phyloP scores from a whole-genome alignment of 2,329 filamentous ascomycete species.

The Epichloe sylvatica region DNA sequence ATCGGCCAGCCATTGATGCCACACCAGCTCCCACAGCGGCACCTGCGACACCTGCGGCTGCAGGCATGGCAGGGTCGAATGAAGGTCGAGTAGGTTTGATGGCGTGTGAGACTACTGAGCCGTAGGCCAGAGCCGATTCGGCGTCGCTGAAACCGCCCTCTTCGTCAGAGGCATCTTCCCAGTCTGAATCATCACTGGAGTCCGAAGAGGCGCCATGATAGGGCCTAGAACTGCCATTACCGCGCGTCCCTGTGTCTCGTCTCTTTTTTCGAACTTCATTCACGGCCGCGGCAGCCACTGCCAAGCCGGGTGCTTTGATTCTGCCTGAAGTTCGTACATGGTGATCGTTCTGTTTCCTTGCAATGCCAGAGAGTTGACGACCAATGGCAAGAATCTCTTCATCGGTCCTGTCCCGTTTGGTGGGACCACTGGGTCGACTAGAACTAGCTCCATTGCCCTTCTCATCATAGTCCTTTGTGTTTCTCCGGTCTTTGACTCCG shows the following conservation, averaged over 20 bases:
- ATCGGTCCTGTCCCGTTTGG: conserved; percentile 30
- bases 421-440: conserved; percentile 6
- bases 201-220: conserved; percentile 15
- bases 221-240: conserved; percentile 27
- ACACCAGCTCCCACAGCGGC: conserved; percentile 20
- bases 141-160: conserved; percentile 23
- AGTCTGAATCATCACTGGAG: conserved; percentile 36
- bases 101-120: conserved; percentile 14
- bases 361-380: conserved; percentile 38
- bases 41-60: conserved; percentile 18
- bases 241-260: conserved; percentile 21
- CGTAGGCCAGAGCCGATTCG: conserved; percentile 27
- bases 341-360: conserved; percentile 35
- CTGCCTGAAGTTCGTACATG: conserved; percentile 29
- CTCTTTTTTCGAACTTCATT: conserved; percentile 27
- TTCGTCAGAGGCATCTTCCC: conserved; percentile 42
- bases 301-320: conserved; percentile 12
- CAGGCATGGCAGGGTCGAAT: conserved; percentile 7
- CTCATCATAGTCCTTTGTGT: conserved; percentile 1
- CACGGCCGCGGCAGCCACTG: conserved; percentile 27
- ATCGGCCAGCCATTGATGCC: conserved; percentile 2
- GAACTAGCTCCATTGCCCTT: background rate
- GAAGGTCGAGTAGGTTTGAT: conserved; percentile 8
- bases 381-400: conserved; percentile 45
- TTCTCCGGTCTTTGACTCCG: background rate